phyloP scores from a whole-genome alignment of 2,329 filamentous ascomycete genomes.

The Ophiocordyceps australis region DNA sequence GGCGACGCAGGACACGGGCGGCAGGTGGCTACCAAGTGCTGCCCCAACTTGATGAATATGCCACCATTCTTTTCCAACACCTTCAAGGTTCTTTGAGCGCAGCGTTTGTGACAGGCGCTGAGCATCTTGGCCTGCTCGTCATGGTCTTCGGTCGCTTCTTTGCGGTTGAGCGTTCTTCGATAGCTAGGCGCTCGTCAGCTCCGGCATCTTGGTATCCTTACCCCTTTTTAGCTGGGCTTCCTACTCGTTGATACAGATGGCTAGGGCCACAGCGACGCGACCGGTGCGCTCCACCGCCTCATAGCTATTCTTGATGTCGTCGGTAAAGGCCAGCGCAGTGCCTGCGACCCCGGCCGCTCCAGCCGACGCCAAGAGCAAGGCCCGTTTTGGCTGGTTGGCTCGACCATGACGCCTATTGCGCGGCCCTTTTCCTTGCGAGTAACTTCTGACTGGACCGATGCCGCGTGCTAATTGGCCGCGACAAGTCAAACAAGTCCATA shows the following conservation, averaged over 20 bases:
- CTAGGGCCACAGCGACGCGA: slow-evolving; percentile 57
- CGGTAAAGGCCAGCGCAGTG: slow-evolving; percentile 34
- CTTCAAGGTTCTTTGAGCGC: slow-evolving; percentile 68
- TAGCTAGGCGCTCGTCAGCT: slow-evolving; percentile 39
- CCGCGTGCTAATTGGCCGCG: slow-evolving; percentile 17
- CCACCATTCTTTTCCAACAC: slow-evolving; percentile 93
- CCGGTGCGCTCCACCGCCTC: slow-evolving; percentile 60
- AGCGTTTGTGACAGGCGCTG: slow-evolving; percentile 77
- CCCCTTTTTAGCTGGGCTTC: slow-evolving; percentile 1
- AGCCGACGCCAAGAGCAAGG: slow-evolving; percentile 28
- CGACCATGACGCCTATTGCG: no score
- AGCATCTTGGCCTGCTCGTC: slow-evolving; percentile 50
- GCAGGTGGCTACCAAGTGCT: slow-evolving; percentile 49
- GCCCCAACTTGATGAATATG: slow-evolving; percentile 95
- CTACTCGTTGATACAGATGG: slow-evolving; percentile 79
- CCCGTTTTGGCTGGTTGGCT: no score
- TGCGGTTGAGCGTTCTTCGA: slow-evolving; percentile 60
- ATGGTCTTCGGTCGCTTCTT: slow-evolving; percentile 41
- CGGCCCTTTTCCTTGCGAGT: no score
- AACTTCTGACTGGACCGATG: slow-evolving; percentile 12
- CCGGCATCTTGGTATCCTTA: neutral
- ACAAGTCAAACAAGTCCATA: slow-evolving; percentile 28
- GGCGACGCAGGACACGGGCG: neutral
- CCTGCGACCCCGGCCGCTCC: slow-evolving; percentile 29
- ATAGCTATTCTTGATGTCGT: slow-evolving; percentile 61